These are phyloP conservation scores for Adansonia digitata DNA, from an alignment of 345 rosid species.

Conservation along the genomic window DNA sequence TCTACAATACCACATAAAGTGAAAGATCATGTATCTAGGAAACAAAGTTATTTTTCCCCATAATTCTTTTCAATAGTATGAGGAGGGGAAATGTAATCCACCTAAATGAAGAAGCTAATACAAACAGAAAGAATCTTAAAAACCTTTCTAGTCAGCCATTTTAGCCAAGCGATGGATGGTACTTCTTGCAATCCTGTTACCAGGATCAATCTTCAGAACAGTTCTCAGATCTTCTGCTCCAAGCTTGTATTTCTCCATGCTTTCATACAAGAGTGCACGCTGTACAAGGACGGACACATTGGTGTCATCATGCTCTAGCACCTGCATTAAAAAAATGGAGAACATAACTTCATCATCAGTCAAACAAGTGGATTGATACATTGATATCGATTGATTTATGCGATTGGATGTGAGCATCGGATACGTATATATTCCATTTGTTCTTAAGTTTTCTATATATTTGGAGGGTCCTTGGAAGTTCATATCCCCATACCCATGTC, in stretches of 20 bases:
- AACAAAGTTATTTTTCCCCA: conserved; percentile 14
- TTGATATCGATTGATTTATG: neutral
- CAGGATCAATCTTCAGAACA: conserved; percentile 83
- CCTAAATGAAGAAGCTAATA: conserved; percentile 9
- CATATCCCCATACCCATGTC: neutral
- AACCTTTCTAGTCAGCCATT: conserved; percentile 56
- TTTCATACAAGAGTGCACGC: conserved; percentile 89
- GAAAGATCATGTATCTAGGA: neutral
- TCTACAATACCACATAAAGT: neutral
- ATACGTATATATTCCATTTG: no score
- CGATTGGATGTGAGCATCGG: no score
- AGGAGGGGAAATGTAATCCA: conserved; percentile 14
- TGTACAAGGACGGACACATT: conserved; percentile 74
- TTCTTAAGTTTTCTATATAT: no score
- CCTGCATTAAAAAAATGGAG: conserved; percentile 39
- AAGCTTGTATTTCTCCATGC: conserved; percentile 93
- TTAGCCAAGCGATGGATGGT: conserved; percentile 80
- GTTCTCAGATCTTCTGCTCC: conserved; percentile 93
- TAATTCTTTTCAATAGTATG: neutral
- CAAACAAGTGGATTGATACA: neutral
- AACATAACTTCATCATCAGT: neutral
- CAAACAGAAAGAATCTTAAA: neutral
- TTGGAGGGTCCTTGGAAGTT: neutral
- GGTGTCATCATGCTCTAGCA: conserved; percentile 55
- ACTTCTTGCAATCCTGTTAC: conserved; percentile 85